These are phyloP conservation scores for Halophytophthora polymorphica DNA, from an alignment of 352 stramenopile genomes.

Conservation along the genomic window DNA sequence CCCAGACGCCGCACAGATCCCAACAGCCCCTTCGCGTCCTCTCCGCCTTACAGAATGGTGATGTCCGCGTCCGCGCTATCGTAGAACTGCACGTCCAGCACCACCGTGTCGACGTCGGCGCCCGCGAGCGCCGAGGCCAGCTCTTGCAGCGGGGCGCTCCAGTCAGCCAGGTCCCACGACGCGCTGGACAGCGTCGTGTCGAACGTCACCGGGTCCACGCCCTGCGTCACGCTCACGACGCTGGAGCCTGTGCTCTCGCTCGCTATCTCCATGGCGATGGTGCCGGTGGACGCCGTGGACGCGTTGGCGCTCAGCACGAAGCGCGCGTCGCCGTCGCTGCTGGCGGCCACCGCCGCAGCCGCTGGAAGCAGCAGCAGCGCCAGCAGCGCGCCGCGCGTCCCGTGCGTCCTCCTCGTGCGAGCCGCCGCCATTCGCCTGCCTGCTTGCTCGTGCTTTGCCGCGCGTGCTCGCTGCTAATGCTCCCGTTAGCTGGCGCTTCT, in stretches of 20 bases:
- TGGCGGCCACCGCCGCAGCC: neutral
- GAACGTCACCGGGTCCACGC: constrained; percentile 14
- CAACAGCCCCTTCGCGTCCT: constrained; percentile 7
- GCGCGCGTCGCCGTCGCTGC: constrained; percentile 2
- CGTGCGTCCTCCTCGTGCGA: neutral
- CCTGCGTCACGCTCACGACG: constrained; percentile 7
- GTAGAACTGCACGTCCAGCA: constrained; percentile 25
- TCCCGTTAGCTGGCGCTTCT: no score
- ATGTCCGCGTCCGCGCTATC: constrained; percentile 16
- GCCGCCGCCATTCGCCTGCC: neutral
- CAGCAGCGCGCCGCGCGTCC: neutral
- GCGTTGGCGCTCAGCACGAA: constrained; percentile 31
- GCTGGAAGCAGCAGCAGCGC: neutral
- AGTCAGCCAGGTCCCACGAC: constrained; percentile 33
- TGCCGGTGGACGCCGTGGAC: constrained; percentile 2
- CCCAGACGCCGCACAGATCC: no score
- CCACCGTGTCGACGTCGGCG: constrained; percentile 7
- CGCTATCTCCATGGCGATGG: constrained; percentile 22
- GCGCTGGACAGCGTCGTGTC: constrained; percentile 14
- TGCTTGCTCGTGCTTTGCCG: no score
- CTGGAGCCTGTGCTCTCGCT: constrained; percentile 12
- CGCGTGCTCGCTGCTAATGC: no score
- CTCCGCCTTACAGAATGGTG: constrained; percentile 16
- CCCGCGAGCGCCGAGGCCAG: constrained; percentile 9
- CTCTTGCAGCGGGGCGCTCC: constrained; percentile 21